Percentiles rank a stretch among this genome's conserved stretches.
Conservation (phyloP, 371 early-diverging fungal genomes). For the Lichtheimia ramosa region DNA sequence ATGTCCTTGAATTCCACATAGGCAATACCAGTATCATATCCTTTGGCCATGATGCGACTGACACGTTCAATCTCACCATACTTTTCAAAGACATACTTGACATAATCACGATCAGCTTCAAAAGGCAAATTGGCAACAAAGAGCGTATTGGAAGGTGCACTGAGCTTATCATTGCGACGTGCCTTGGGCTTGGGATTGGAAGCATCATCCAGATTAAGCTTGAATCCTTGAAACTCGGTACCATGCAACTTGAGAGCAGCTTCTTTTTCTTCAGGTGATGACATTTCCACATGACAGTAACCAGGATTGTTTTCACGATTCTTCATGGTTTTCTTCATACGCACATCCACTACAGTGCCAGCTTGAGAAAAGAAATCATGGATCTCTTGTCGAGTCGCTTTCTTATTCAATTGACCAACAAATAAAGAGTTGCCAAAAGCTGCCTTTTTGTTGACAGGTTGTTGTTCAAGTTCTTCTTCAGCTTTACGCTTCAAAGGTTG, state of each 20-base stretch:
- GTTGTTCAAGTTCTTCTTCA: neutral
- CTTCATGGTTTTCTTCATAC: neutral
- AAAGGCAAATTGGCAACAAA: neutral
- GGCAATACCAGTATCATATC: neutral
- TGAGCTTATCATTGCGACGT: neutral
- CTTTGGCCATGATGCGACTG: neutral
- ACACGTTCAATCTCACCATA: neutral
- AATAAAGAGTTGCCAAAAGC: neutral
- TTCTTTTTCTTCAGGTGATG: neutral
- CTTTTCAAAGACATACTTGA: neutral
- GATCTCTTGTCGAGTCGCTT: neutral
- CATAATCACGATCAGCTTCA: neutral
- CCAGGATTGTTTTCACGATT: neutral
- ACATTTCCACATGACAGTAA: neutral
- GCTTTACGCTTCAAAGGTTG: neutral
- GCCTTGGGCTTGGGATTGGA: neutral
- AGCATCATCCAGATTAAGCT: neutral
- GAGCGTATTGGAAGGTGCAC: neutral
- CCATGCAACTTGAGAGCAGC: neutral
- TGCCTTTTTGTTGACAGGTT: neutral
- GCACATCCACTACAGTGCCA: neutral
- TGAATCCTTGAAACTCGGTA: neutral
- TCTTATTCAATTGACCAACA: neutral
- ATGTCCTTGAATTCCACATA: neutral
- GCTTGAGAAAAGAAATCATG: neutral